Conservation (phyloP, 768 basidiomycete genomes). For the Kwoniella bestiolae region DNA sequence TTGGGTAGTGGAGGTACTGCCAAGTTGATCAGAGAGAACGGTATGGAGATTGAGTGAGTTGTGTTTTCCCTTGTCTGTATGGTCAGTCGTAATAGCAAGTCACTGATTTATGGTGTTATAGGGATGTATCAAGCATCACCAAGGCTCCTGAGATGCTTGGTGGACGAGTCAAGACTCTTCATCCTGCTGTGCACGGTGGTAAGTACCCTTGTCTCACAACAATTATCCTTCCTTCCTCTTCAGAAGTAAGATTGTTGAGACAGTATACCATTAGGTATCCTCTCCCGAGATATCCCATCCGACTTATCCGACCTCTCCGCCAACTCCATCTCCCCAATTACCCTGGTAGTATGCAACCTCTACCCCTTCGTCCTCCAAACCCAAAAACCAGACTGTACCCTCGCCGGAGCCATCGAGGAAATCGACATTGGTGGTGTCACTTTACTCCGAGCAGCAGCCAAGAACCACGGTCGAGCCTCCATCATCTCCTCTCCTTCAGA, state of each 20-base stretch:
- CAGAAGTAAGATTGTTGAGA: no score
- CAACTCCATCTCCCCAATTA: conserved; percentile 87
- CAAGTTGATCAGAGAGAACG: conserved; percentile 93
- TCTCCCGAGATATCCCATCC: conserved; percentile 86
- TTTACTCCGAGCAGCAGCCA: conserved; percentile 93
- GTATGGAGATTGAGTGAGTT: conserved; percentile 86
- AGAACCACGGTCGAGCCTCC: conserved; percentile 92
- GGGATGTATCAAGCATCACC: conserved; percentile 96
- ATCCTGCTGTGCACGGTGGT: conserved; percentile 98
- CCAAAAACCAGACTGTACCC: conserved; percentile 77
- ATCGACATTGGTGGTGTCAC: conserved; percentile 99
- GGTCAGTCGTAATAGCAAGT: no score
- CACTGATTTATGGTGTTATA: conserved; percentile 55
- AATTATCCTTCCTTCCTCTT: no score
- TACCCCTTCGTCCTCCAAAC: conserved; percentile 94
- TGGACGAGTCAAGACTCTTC: conserved; percentile 95
- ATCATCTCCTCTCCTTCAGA: conserved; percentile 67
- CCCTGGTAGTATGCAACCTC: conserved; percentile 97
- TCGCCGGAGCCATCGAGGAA: conserved; percentile 92
- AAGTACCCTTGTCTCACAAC: conserved; percentile 24
- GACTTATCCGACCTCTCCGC: conserved; percentile 82
- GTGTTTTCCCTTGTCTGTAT: no score
- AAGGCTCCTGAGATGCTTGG: conserved; percentile 99
- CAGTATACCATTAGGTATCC: conserved; percentile 83
- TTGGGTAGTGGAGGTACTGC: conserved; percentile 97